A percentile compares a stretch with the other conserved stretches of the same genome.
Evolutionary conservation across 805 yeast genomes (phyloP).

Genomic region (Schwanniomyces yamadae): DNA sequence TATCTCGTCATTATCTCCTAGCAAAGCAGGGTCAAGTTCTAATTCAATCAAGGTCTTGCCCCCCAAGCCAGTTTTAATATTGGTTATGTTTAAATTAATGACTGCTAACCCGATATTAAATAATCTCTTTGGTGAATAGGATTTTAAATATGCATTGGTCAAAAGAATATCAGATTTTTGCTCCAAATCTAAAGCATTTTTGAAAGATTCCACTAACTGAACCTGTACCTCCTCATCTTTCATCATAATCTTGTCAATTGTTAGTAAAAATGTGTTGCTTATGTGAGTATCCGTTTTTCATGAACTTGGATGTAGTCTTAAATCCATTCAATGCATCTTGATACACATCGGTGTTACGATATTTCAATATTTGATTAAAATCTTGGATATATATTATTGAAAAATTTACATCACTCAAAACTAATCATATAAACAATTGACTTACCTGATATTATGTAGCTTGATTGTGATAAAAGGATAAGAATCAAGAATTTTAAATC

Average conservation of each 20-base stretch:
- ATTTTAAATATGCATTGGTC: slow-evolving; percentile 31
- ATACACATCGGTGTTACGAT: too few relatives aligned
- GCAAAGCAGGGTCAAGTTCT: slow-evolving; percentile 49
- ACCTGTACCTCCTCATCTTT: neutral
- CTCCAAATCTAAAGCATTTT: slow-evolving; percentile 36
- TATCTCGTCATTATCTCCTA: slow-evolving; percentile 29
- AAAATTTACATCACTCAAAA: neutral
- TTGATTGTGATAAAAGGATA: too few relatives aligned
- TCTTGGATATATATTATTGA: slow-evolving; percentile 10
- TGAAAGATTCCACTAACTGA: slow-evolving; percentile 14
- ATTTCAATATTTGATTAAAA: slow-evolving; percentile 15
- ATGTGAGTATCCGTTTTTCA: slow-evolving; percentile 31
- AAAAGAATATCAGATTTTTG: slow-evolving; percentile 34
- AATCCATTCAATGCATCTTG: slow-evolving; percentile 27
- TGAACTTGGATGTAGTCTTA: slow-evolving; percentile 13
- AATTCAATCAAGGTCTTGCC: slow-evolving; percentile 73
- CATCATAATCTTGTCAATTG: slow-evolving; percentile 2
- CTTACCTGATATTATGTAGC: slow-evolving; percentile 3
- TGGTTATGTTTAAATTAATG: slow-evolving; percentile 58
- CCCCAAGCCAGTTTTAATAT: slow-evolving; percentile 72
- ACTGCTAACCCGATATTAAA: slow-evolving; percentile 74
- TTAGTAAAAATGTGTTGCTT: neutral
- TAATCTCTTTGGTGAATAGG: slow-evolving; percentile 59
- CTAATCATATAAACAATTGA: slow-evolving; percentile 3
- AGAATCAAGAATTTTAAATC: too few relatives aligned